Conservation (phyloP, 495 filamentous ascomycete species). For the Hyphodiscus hymeniophilus region DNA sequence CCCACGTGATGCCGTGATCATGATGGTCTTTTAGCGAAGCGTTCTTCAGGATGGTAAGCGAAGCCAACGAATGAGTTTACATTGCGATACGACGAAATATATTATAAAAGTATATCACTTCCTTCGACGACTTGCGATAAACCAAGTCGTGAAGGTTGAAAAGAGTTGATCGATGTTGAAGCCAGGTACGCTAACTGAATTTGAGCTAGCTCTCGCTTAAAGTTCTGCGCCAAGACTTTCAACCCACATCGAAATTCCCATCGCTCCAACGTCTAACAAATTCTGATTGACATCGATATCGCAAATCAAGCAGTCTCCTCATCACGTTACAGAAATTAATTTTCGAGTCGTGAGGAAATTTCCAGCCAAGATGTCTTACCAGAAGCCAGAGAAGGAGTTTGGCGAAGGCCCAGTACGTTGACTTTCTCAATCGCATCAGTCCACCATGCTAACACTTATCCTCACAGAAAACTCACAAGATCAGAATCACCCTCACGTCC, state of each 20-base stretch:
- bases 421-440: neutral
- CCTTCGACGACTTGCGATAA: too few species aligned
- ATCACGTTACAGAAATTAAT: conserved; percentile 75
- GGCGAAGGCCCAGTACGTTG: conserved; percentile 68
- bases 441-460: conserved; percentile 2
- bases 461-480: conserved; percentile 85
- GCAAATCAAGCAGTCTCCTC: conserved; percentile 33
- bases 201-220: conserved; percentile 5
- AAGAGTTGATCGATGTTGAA: too few species aligned
- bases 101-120: too few species aligned
- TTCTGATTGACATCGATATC: conserved; percentile 6
- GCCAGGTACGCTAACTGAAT: neutral
- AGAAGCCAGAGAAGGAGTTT: conserved; percentile 93
- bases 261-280: conserved; percentile 9
- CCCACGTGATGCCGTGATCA: too few species aligned
- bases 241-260: conserved; percentile 19
- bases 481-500: conserved; percentile 94
- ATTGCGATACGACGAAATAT: too few species aligned
- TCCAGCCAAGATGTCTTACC: conserved; percentile 72
- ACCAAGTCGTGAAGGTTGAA: too few species aligned
- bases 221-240: conserved; percentile 33
- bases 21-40: too few species aligned
- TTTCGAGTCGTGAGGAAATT: conserved; percentile 67
- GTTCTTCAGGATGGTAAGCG: too few species aligned
- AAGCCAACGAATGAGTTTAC: too few species aligned